phyloP scores from a whole-genome alignment of 148 eudicot genomes.

The Polygonum aviculare region DNA sequence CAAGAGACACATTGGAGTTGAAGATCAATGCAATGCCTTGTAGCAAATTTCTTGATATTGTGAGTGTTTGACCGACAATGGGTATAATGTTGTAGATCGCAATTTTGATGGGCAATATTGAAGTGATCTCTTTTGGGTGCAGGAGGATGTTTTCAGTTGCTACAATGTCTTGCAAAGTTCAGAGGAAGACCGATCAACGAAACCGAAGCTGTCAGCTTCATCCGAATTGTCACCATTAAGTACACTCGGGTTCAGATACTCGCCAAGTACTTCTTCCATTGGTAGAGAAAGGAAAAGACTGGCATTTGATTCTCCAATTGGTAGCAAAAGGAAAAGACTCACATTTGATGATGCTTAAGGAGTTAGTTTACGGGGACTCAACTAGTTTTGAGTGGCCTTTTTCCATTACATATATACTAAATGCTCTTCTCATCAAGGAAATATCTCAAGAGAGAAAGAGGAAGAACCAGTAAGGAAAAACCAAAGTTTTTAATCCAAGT shows the following conservation, averaged over 20 bases:
- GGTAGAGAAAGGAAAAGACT: conserved; percentile 12
- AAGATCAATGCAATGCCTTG: conserved; percentile 24
- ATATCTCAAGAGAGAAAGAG: neutral
- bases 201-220: neutral
- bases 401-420: neutral
- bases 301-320: conserved; percentile 7
- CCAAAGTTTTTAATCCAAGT: neutral
- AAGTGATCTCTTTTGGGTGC: neutral
- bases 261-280: neutral
- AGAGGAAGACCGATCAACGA: neutral
- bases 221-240: neutral
- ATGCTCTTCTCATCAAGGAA: neutral
- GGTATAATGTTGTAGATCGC: neutral
- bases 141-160: conserved; percentile 38
- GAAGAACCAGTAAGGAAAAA: neutral
- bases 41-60: conserved; percentile 21
- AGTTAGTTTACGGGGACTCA: neutral
- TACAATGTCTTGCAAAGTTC: conserved; percentile 22
- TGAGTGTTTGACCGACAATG: conserved; percentile 10
- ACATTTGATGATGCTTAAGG: conserved; percentile 5
- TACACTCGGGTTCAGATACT: neutral
- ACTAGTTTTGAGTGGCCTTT: neutral
- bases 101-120: neutral
- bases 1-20: conserved; percentile 23
- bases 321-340: conserved; percentile 14